A percentile compares a stretch with the other conserved stretches of the same genome.
Evolutionary conservation across 2,329 filamentous ascomycete genomes (phyloP).

Genomic region (Clonostachys chloroleuca): DNA sequence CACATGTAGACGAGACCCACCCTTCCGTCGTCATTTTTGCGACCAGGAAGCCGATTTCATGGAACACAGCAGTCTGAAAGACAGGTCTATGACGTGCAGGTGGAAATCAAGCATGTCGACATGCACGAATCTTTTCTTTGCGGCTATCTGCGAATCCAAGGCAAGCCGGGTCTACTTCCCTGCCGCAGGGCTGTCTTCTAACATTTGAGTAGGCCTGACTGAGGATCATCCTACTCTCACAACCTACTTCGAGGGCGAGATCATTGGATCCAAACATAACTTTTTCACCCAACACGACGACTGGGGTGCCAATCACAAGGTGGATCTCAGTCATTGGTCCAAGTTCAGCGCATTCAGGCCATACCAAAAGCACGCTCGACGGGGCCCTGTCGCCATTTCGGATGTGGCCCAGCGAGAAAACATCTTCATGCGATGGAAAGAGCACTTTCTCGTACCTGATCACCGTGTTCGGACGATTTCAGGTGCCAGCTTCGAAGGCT

Average conservation of each 20-base stretch:
- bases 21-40: conserved; percentile 81
- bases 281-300: conserved; percentile 85
- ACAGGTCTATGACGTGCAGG: conserved; percentile 91
- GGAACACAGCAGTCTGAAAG: conserved; percentile 92
- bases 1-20: conserved; percentile 61
- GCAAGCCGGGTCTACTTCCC: conserved; percentile 36
- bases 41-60: conserved; percentile 80
- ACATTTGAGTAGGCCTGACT: conserved; percentile 64
- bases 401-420: conserved; percentile 78
- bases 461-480: conserved; percentile 87
- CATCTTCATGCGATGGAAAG: conserved; percentile 99
- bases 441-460: conserved; percentile 94
- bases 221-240: conserved; percentile 96
- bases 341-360: conserved; percentile 85
- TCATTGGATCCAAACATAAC: conserved; percentile 92
- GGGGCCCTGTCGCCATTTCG: conserved; percentile 52
- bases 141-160: conserved; percentile 93
- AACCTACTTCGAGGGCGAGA: conserved; percentile 97
- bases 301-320: conserved; percentile 91
- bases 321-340: conserved; percentile 88
- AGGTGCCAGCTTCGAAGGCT: conserved; percentile 95
- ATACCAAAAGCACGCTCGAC: conserved; percentile 55
- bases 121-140: conserved; percentile 92
- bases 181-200: background rate
- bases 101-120: conserved; percentile 95